Evolutionary conservation across 768 basidiomycete genomes (phyloP), one percentile per base, ranked within the genome.

Genomic region (Rubroboletus satanas): DNA sequence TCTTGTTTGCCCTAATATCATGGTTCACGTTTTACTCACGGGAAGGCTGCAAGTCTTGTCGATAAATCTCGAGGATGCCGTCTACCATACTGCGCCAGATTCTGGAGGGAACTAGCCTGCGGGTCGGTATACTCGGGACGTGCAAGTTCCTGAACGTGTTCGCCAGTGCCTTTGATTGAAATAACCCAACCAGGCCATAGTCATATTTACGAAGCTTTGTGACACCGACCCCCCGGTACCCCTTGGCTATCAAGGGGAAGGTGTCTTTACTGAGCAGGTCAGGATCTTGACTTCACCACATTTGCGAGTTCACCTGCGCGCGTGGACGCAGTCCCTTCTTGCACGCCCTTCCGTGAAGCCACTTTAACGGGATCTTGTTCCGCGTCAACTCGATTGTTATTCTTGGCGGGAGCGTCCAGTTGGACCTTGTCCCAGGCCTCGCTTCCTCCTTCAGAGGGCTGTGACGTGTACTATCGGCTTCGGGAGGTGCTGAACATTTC

Each of bases 1-100:
- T 26, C 42, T 35, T 63, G 23, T 44, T 51, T 32, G 45, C 42
- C 26, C 39, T 37, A 66, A 64, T 64, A 53, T 43, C 56, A 61
- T 32, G 39, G 37, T 54, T 51, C 51, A 42, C 21, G 36, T 18
- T 38, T 44, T 8, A 35, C 21, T 52, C 23, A 12, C 37, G 18
- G 53, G 37, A 37, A 45, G 38, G 23, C 18, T 35, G n/a, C 41
- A 37, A 46, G 17, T 23, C 41, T 18, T 23, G 33, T 41, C 37
- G 31, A 17, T 33, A 10, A 37, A 23, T 28, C 26, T 29, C 17
- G 6, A 48, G 28, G 21, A 26, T 47, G 26, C 17, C 10, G 6
- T 17, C 11, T 38, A 31, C 5, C 45, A 5, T 46, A 26, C 15
- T 23, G 9, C 11, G 28, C 7, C 29, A 7, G 17, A 15, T 17